Percentiles rank a stretch among this genome's conserved stretches.
Evolutionary conservation across 2,329 filamentous ascomycete species (phyloP).

Genomic region (Alternaria sp.): DNA sequence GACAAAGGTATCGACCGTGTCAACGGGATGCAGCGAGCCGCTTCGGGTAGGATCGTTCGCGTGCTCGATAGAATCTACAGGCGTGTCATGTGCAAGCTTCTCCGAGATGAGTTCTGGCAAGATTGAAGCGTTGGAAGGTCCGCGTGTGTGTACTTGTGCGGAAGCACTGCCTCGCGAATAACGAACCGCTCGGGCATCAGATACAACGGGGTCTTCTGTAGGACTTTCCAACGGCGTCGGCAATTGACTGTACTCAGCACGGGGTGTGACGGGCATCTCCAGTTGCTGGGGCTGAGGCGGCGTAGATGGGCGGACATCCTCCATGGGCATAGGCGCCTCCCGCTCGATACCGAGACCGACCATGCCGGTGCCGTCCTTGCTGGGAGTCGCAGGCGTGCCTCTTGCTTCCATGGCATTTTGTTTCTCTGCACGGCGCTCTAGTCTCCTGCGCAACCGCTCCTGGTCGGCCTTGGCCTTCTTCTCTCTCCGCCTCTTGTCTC

Average conservation of each 20-base stretch:
- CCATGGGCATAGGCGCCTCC: conserved; percentile 63
- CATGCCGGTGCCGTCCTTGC: conserved; percentile 50
- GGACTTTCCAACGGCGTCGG: conserved; percentile 51
- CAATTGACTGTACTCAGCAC: conserved; percentile 32
- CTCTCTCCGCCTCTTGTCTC: conserved; percentile 81
- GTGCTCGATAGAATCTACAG: conserved; percentile 53
- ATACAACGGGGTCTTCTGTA: conserved; percentile 55
- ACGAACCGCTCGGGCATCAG: conserved; percentile 56
- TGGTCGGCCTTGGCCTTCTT: conserved; percentile 73
- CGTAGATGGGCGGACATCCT: conserved; percentile 54
- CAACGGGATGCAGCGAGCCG: conserved; percentile 42
- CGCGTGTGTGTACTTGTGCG: conserved; percentile 55
- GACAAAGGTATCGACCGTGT: conserved; percentile 38
- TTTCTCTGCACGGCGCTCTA: conserved; percentile 70
- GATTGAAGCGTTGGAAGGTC: conserved; percentile 61
- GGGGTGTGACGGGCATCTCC: conserved; percentile 27
- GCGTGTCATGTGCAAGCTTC: conserved; percentile 39
- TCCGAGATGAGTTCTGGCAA: conserved; percentile 57
- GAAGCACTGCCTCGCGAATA: conserved; percentile 56
- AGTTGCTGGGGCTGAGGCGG: conserved; percentile 31
- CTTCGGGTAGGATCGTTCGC: conserved; percentile 37
- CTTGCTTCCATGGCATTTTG: conserved; percentile 64
- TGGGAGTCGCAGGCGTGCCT: conserved; percentile 62
- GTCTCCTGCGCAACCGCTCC: conserved; percentile 68
- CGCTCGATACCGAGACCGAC: conserved; percentile 63